Evolutionary conservation across 2,329 filamentous ascomycete genomes (phyloP), one percentile per base, ranked within the genome.

Genomic region (Colletotrichum sp.): DNA sequence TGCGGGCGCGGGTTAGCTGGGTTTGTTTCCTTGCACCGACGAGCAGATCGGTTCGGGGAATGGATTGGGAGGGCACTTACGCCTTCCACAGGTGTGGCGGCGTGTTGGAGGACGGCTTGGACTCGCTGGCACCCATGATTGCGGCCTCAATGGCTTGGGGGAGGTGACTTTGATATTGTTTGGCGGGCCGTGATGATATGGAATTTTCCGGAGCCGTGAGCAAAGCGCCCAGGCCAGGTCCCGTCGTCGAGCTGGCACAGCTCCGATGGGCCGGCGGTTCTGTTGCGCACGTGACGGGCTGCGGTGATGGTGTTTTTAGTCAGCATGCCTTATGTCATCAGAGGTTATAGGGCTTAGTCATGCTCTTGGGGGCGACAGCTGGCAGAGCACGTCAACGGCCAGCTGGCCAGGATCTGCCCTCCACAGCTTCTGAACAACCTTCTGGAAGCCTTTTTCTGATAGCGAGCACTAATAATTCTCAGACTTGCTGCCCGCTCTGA

Each of bases 71-170:
- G 66, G 32, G 9, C 63, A 85, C 90, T 80, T 86, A 92, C 90
- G 88, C 87, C 83, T 90, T 91, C 90, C 90, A 92, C 81, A 86
- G 82, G 76, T 88, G 84, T 76, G 86, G 84, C 77, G 83, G 78
- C 79, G 82, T 80, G 78, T 80, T 85, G 81, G 82, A 86, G 82
- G 82, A 85, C 80, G 88, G 88, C 84, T 92, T 92, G 78, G 90
- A 92, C 80, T 89, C 86, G 85, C 84, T 88, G 81, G 89, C 87
- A 85, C 90, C 90, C 90, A 92, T 92, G 82, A 81, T 88, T 83
- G 84, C 80, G 84, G 80, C 76, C 76, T 77, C 76, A 75, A 77
- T 76, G 77, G 77, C 75, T 71, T 52, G 62, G 67, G 65, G 36
- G 36, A 69, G 64, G 66, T 76, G 76, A 59, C 76, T 75, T 73